Base-by-base conservation (phyloP, 192 early-diverging fungal species). In the Coemansia asiatica region DNA sequence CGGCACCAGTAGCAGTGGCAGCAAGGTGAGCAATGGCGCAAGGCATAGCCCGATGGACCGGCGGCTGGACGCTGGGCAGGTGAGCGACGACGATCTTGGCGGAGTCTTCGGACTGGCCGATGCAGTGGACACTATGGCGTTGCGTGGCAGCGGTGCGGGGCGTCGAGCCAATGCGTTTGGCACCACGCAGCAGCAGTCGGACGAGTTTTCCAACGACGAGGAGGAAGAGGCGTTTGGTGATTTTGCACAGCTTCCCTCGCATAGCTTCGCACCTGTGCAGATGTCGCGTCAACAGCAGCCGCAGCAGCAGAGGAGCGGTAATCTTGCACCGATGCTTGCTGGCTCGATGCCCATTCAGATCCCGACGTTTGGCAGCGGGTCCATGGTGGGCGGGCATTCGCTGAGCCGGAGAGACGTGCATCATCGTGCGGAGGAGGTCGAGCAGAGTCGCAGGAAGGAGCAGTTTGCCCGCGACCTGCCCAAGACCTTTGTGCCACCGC, bases 341-440 rank as follows among this genome's bases (percentile, higher is more conserved):
- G 78, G 78, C 13, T 81, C 78, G 23, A 71, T 81, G 78, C 78
- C 78, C 10, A 71, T 71, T 36, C 68, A 81, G 73, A 81, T 81
- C 35, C 78, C 78, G 1, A 25, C 26, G 48, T 66, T 66, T n/a
- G 69, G 65, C n/a, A 54, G 68, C 31, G 46, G 59, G 26, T 60
- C 64, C 27, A 27, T 74, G 19, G 48, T 69, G 4, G 69, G 60
- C 6, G 69, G 63, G 0, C 54, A 54, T 26, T 68, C 66, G 46
- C 50, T 81, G 72, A 75, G 47, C 48, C 71, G 76, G 0, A 68
- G 73, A 18, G 72, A 75, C 49, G 26, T 60, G 25, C 36, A 66
- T 8, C 67, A 63, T 59, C 64, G 69, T 0, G 69, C 60, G 0
- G 78, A 75, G 53, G 78, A 81, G 22, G 29, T 21, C 9, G 69